Evolutionary conservation across 2,329 filamentous ascomycete genomes (phyloP).

Genomic region (Talaromyces verruculosus): DNA sequence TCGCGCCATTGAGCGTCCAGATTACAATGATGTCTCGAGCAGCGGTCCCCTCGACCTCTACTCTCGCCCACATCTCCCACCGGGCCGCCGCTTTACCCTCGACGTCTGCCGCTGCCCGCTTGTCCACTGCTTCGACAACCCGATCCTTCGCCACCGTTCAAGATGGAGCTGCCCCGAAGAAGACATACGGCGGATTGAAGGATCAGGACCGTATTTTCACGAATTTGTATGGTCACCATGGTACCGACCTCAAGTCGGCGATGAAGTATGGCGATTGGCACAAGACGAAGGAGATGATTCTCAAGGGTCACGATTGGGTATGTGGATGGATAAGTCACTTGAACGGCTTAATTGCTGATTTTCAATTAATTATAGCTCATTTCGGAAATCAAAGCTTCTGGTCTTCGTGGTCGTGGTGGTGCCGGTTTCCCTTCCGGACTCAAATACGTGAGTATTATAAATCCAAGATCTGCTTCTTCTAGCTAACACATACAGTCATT

Average conservation of each 20-base stretch:
- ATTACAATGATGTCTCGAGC: slow-evolving; percentile 49
- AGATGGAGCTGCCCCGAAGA: slow-evolving; percentile 61
- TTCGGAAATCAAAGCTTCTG: slow-evolving; percentile 93
- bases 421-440: slow-evolving; percentile 96
- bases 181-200: slow-evolving; percentile 78
- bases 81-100: slow-evolving; percentile 38
- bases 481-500: slow-evolving; percentile 68
- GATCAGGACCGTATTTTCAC: slow-evolving; percentile 99
- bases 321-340: slow-evolving; percentile 5
- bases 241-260: slow-evolving; percentile 85
- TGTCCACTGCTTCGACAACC: slow-evolving; percentile 24
- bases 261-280: slow-evolving; percentile 99
- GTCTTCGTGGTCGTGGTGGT: slow-evolving; percentile 90
- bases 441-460: slow-evolving; percentile 79
- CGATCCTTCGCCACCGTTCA: slow-evolving; percentile 80
- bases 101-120: slow-evolving; percentile 34
- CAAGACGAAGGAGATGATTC: slow-evolving; percentile 97
- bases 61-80: slow-evolving; percentile 42
- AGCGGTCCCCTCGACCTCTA: slow-evolving; percentile 45
- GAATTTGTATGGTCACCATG: slow-evolving; percentile 94
- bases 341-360: slow-evolving; percentile 4
- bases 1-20: slow-evolving; percentile 37
- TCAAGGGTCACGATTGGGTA: slow-evolving; percentile 95
- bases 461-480: not conserved
- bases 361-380: too few relatives aligned